A percentile compares a stretch with the other conserved stretches of the same genome.
Conservation (phyloP, 176 grass and related monocot species). For the Pontederia crassipes region DNA sequence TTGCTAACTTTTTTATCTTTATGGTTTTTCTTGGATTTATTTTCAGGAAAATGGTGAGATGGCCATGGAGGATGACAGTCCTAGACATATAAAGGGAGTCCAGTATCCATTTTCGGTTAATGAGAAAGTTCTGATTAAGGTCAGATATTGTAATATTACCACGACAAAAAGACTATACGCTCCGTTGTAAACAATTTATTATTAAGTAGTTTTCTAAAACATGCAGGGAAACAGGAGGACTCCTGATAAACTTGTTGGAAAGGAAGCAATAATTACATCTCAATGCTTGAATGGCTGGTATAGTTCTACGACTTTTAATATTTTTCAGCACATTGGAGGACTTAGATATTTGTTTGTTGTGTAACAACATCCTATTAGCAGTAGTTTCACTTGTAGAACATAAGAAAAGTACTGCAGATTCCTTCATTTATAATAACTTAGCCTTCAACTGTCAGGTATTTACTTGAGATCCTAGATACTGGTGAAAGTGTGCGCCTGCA, state of each 20-base stretch:
- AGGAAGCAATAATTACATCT: constrained; percentile 64
- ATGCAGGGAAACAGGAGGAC: constrained; percentile 66
- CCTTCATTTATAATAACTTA: too few species aligned
- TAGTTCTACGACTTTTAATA: background rate
- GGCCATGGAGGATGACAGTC: constrained; percentile 26
- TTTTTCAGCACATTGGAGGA: background rate
- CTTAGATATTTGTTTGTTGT: background rate
- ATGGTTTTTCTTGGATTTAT: background rate
- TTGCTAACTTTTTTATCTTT: background rate
- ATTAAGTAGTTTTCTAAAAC: constrained; percentile 3
- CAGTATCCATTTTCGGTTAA: constrained; percentile 59
- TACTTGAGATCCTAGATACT: constrained; percentile 53
- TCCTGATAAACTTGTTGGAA: constrained; percentile 67
- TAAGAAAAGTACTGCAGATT: too few species aligned
- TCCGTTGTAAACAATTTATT: background rate
- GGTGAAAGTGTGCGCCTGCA: constrained; percentile 68
- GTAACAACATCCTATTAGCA: background rate
- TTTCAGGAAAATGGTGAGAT: constrained; percentile 42
- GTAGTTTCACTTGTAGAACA: background rate
- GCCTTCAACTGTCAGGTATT: constrained; percentile 49
- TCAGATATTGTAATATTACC: constrained; percentile 5
- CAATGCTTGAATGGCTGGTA: constrained; percentile 88
- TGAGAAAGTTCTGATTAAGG: constrained; percentile 63
- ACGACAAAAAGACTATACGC: background rate
- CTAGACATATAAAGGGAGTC: constrained; percentile 33